Evolutionary conservation across 1,139 yeast species (phyloP).

Genomic region (Lodderomyces jiufengensis): DNA sequence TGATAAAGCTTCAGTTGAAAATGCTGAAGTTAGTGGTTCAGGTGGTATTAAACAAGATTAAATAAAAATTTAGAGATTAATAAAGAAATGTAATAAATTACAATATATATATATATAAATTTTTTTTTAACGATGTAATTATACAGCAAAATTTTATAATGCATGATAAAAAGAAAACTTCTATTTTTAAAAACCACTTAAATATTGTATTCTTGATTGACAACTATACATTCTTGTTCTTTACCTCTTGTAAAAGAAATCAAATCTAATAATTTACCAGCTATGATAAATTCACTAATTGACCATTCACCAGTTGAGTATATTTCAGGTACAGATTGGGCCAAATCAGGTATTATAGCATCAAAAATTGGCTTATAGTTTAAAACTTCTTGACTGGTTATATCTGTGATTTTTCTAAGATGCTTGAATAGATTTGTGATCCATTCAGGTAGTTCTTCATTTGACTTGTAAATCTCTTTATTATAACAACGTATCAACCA

Average conservation of each 20-base stretch:
- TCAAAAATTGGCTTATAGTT: constrained; percentile 55
- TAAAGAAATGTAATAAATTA: not conserved
- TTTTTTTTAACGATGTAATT: too few relatives aligned
- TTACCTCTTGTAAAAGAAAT: constrained; percentile 57
- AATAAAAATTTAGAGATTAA: constrained; percentile 10
- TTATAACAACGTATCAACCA: constrained; percentile 63
- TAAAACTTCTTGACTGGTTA: constrained; percentile 49
- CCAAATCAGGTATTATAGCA: constrained; percentile 51
- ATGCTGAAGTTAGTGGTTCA: constrained; percentile 79
- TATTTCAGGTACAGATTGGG: constrained; percentile 57
- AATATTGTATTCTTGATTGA: constrained; percentile 17
- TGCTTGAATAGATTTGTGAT: constrained; percentile 41
- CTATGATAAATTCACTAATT: constrained; percentile 53
- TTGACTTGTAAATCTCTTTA: constrained; percentile 31
- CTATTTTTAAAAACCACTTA: not conserved
- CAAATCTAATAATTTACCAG: constrained; percentile 58
- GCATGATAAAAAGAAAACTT: not conserved
- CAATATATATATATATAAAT: not conserved
- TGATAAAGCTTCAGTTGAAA: constrained; percentile 81
- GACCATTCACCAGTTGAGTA: constrained; percentile 62
- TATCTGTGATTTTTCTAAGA: constrained; percentile 29
- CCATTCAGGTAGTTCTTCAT: constrained; percentile 49
- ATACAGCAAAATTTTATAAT: too few relatives aligned
- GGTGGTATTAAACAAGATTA: constrained; percentile 94
- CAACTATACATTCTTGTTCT: constrained; percentile 59